These are phyloP conservation scores for Verticillium longisporum DNA, from an alignment of 2,329 filamentous ascomycete genomes.

Conservation along the genomic window DNA sequence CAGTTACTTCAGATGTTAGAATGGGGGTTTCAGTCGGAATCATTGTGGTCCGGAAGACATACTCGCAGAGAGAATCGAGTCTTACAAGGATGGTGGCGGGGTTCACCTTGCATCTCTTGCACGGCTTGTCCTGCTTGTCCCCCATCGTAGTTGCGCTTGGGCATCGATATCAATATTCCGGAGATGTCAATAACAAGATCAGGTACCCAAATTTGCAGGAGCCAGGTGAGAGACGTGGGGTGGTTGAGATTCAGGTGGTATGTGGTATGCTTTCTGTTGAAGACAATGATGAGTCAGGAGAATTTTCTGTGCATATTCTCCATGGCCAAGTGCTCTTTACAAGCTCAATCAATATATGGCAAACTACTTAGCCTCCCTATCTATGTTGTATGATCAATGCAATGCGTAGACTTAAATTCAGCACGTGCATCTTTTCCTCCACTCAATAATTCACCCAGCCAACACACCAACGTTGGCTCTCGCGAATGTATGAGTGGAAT, in stretches of 20 bases:
- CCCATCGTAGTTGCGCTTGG: constrained; percentile 1
- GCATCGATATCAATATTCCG: too few relatives aligned
- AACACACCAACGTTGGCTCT: too few relatives aligned
- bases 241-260: neutral
- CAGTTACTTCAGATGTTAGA: constrained; percentile 40
- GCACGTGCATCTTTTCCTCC: too few relatives aligned
- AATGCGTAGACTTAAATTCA: too few relatives aligned
- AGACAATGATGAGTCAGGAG: neutral
- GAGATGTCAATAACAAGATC: too few relatives aligned
- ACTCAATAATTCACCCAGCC: too few relatives aligned
- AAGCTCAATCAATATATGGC: too few relatives aligned
- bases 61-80: constrained; percentile 18
- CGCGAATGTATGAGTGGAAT: too few relatives aligned
- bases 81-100: constrained; percentile 13
- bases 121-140: constrained; percentile 5
- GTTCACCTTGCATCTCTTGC: constrained; percentile 14
- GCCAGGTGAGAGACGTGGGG: neutral
- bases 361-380: too few relatives aligned
- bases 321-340: too few relatives aligned
- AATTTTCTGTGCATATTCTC: neutral
- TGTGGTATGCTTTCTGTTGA: neutral
- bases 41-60: constrained; percentile 1
- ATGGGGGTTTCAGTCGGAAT: constrained; percentile 4
- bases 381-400: too few relatives aligned
- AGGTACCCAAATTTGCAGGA: neutral